Base-by-base conservation (phyloP, 176 grass and related monocot genomes). In the Musa acuminata region DNA sequence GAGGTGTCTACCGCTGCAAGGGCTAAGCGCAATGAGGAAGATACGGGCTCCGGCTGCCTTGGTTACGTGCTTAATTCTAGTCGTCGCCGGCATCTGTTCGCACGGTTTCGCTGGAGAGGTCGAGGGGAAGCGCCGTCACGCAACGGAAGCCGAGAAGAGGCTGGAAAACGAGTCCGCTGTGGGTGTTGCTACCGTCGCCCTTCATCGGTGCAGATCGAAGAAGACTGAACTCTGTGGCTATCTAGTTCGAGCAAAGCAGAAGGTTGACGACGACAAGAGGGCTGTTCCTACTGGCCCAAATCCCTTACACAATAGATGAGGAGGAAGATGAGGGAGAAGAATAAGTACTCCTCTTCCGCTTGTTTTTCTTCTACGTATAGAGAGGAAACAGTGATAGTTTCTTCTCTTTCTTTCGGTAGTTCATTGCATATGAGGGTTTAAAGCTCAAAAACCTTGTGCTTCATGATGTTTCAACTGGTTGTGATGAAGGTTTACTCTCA, bases 271-370 rank as follows among this genome's bases (percentile, higher is more conserved):
- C 60, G 84, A 89, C 82, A 96, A 92, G 81, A 79, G 89, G 48
- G 68, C 79, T 22, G 77, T 96, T 22, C 89, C 80, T 12, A 96
- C 87, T 17, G 89, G 89, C 1, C 89, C 92, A 0, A 96, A 96
- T 83, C 92, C 92, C 3, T 80, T 96, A 72, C 89, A 96, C 83
- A 96, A 96, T 83, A 73, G 92, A 72, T 89, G 89, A 91, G 55
- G 72, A 43, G 67, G 51, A 64, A 1, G 20, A 22, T 22, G 22
- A 24, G 3, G 35, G 10, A 22, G 62, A 64, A 64, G 62, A 64
- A 8, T n/a, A 64, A 63, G 55, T 5, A 43, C 35, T 43, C 4
- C 35, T 43, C 35, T 43, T 43, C 4, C 4, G 35, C 35, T 43
- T 43, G 35, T 5, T 43, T 43, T 43, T 43, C 35, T 43, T 43